Percentiles rank a stretch among this genome's conserved stretches.
phyloP scores from a whole-genome alignment of 2,329 filamentous ascomycete genomes.

The Xylariaceae sp. region DNA sequence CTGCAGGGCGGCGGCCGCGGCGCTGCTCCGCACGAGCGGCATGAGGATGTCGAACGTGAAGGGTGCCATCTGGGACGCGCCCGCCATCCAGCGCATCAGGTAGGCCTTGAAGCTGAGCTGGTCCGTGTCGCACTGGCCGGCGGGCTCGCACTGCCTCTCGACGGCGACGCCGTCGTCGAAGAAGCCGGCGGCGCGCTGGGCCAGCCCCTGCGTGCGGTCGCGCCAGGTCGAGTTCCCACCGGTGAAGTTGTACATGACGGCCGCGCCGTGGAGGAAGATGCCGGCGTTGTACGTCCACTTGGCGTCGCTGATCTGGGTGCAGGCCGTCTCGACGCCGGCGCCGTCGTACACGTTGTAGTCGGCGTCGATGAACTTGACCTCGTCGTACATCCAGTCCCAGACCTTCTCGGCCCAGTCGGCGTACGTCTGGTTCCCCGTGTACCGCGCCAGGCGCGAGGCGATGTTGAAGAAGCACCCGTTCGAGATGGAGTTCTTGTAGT shows the following conservation, averaged over 20 bases:
- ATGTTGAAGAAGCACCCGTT: constrained; percentile 68
- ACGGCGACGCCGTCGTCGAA: constrained; percentile 51
- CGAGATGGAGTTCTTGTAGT: constrained; percentile 64
- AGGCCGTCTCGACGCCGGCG: constrained; percentile 39
- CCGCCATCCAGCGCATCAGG: constrained; percentile 60
- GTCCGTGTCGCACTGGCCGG: constrained; percentile 59
- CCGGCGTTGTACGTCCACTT: constrained; percentile 69
- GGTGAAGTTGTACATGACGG: constrained; percentile 61
- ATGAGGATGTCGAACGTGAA: constrained; percentile 45
- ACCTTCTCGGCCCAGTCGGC: constrained; percentile 66
- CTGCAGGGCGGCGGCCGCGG: constrained; percentile 44
- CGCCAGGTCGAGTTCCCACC: constrained; percentile 46
- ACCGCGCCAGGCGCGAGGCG: constrained; percentile 65
- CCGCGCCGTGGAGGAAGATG: constrained; percentile 56
- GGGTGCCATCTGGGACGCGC: constrained; percentile 50
- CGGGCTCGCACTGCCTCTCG: constrained; percentile 62
- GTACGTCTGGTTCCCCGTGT: constrained; percentile 76
- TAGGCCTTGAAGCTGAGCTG: constrained; percentile 75
- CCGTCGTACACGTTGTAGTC: constrained; percentile 56
- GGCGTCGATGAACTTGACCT: constrained; percentile 50
- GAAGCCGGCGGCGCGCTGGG: constrained; percentile 49
- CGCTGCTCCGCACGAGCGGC: constrained; percentile 46
- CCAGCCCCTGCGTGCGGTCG: constrained; percentile 52
- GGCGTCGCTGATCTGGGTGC: constrained; percentile 48
- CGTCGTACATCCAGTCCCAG: constrained; percentile 57